Evolutionary conservation across 177 flowering plant species (phyloP), one percentile per base, ranked within the genome.

Genomic region (Vitis hybrid): DNA sequence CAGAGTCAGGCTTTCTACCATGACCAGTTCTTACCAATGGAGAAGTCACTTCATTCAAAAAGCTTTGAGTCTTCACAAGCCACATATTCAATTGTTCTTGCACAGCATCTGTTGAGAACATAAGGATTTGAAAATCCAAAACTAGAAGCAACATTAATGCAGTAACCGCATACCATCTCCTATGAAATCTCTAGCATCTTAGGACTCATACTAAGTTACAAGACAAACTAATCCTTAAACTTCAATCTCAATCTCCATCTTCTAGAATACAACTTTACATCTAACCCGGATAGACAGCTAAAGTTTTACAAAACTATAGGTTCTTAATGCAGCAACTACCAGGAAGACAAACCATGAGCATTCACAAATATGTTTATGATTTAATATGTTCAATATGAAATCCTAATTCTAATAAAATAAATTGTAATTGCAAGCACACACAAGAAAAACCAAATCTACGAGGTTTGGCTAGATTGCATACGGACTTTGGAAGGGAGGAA

Each of bases 1-100:
- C 75, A n/a, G 73, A 53, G 63, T 68, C 82, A 68, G 73, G 73
- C 63, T 71, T 86, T 64, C 71, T 75, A 64, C 71, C 83, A 34
- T 80, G 77, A 69, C 82, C 81, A 54, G 73, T 67, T 70, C 86
- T 87, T 16, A 78, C 86, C 55, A 85, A 81, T 50, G 97, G 90
- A 73, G 85, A 79, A 67, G 97, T 69, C 64, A 90, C 90, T 74
- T 85, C 96, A 79, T 73, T 90, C 59, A 90, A 74, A 77, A 90
- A 85, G 70, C 66, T 78, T 54, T 87, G 97, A 50, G 97, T 88
- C 79, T 84, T 94, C 61, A 81, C 76, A 5, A 94, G 73, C 97
- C 92, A 91, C 59, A 70, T 66, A 72, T 66, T 83, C 56, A 91
- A 74, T 52, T 80, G 81, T 72, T 88, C 87, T 79, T 90, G 92